Conservation (phyloP, 257 asterid genomes). For the Capsicum rhomboideum region DNA sequence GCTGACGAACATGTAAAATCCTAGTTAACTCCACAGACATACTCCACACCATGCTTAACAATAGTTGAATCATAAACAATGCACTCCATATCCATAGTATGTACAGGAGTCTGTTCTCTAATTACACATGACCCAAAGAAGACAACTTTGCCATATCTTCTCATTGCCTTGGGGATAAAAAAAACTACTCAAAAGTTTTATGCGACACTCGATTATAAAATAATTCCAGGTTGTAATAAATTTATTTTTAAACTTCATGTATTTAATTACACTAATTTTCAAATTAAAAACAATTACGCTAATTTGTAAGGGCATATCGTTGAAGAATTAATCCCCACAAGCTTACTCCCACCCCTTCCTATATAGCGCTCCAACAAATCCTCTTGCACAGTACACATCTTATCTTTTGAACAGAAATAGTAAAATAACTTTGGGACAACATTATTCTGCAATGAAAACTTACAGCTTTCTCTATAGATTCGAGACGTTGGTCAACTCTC, state of each 20-base stretch:
- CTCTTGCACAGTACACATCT: background rate
- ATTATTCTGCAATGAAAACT: slow-evolving; percentile 19
- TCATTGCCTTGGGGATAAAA: background rate
- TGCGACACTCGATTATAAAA: background rate
- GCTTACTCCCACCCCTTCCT: background rate
- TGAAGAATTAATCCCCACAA: too few relatives aligned
- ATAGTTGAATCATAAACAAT: background rate
- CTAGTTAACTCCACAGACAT: background rate
- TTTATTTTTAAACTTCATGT: background rate
- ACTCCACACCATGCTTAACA: background rate
- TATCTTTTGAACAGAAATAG: background rate
- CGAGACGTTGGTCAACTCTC: slow-evolving; percentile 71
- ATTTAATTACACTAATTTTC: background rate
- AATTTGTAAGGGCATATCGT: too few relatives aligned
- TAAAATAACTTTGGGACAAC: background rate
- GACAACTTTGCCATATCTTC: background rate
- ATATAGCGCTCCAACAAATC: background rate
- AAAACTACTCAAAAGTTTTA: background rate
- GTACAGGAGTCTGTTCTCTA: background rate
- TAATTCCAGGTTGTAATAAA: background rate
- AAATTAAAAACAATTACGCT: too few relatives aligned
- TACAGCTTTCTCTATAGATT: slow-evolving; percentile 78
- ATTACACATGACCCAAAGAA: background rate
- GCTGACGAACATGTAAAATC: background rate
- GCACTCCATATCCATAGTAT: background rate